Conservation (phyloP, 345 rosid genomes). For the Gossypium rotundifolium region DNA sequence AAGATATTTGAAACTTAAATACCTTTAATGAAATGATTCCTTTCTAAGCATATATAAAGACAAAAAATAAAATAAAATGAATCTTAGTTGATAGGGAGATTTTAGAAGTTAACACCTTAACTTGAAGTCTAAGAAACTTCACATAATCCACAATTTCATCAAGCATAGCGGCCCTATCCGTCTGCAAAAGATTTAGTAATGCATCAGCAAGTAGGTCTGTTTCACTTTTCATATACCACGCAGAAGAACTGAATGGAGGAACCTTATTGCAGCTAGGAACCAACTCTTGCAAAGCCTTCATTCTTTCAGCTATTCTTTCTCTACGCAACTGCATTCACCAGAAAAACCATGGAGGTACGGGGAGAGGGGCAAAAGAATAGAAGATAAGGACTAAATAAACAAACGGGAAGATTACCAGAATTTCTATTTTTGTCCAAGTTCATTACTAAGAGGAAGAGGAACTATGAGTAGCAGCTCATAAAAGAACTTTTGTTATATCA, state of each 20-base stretch:
- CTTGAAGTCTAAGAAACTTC: slow-evolving; percentile 76
- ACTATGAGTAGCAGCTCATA: neutral
- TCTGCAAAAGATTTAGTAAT: slow-evolving; percentile 32
- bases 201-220: neutral
- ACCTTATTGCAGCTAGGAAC: slow-evolving; percentile 80
- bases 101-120: slow-evolving; percentile 42
- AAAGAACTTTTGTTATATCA: neutral
- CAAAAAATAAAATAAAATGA: neutral
- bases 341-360: neutral
- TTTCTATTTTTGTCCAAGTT: no score
- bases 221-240: neutral
- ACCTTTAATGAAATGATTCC: neutral
- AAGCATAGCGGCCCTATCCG: slow-evolving; percentile 75
- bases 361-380: neutral
- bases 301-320: slow-evolving; percentile 66
- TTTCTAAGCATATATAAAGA: neutral
- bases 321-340: slow-evolving; percentile 49
- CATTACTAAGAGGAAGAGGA: neutral
- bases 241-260: neutral
- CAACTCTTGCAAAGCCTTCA: slow-evolving; percentile 70
- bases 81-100: neutral
- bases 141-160: slow-evolving; percentile 83
- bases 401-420: neutral
- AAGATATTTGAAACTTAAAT: neutral
- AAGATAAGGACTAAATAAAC: neutral